Conservation (phyloP, 2,329 filamentous ascomycete genomes). For the Massarina eburnea region DNA sequence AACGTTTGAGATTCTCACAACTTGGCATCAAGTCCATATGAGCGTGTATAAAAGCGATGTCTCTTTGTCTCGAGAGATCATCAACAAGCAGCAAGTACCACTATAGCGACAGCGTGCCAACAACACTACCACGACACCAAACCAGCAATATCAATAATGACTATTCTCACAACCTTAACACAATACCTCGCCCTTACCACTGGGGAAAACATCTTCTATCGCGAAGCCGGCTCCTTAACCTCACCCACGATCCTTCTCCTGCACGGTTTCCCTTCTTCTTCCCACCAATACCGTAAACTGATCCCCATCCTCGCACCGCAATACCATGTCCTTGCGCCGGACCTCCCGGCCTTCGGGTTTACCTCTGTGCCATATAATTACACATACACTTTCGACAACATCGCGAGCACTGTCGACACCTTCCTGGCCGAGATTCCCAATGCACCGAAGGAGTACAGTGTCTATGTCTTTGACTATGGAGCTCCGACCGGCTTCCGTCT, state of each 20-base stretch:
- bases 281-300: conserved; percentile 49
- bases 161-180: conserved; percentile 16
- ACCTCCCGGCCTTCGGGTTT: conserved; percentile 63
- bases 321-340: conserved; percentile 57
- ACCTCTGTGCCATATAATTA: conserved; percentile 52
- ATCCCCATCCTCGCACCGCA: conserved; percentile 47
- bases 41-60: not conserved
- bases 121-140: not conserved
- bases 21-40: not conserved
- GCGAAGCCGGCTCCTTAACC: conserved; percentile 34
- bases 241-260: conserved; percentile 49
- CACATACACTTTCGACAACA: conserved; percentile 57
- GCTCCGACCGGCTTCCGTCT: conserved; percentile 58
- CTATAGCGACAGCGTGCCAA: not conserved
- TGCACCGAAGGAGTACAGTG: conserved; percentile 50
- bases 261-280: conserved; percentile 52
- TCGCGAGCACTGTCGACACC: conserved; percentile 51
- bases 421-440: conserved; percentile 52
- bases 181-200: conserved; percentile 19
- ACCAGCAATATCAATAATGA: conserved; percentile 9
- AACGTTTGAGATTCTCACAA: too few relatives aligned
- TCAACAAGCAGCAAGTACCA: not conserved
- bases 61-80: not conserved
- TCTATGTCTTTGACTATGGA: conserved; percentile 67
- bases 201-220: conserved; percentile 44